A percentile compares a stretch with the other conserved stretches of the same genome.
Evolutionary conservation across 148 eudicot genomes (phyloP).

Genomic region (Rhododendron ovatum): DNA sequence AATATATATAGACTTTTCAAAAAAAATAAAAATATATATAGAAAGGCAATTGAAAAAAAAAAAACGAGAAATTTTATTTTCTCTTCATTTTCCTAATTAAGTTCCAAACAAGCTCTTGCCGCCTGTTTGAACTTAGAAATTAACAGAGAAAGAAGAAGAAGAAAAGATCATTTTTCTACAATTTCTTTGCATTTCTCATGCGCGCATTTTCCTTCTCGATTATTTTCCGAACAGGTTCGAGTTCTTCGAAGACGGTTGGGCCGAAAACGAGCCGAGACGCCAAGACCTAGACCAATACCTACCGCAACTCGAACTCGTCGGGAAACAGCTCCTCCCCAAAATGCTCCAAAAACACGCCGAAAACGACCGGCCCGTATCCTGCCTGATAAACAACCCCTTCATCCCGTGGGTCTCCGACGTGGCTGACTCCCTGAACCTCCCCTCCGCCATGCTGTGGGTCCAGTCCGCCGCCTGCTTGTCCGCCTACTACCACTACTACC

Average conservation of each 20-base stretch:
- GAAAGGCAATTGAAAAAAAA: too few relatives aligned
- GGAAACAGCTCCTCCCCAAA: constrained; percentile 42
- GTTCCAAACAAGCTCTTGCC: too few relatives aligned
- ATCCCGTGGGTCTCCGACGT: constrained; percentile 87
- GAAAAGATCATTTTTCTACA: too few relatives aligned
- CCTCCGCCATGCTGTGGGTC: constrained; percentile 73
- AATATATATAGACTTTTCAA: too few relatives aligned
- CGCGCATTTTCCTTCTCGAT: neutral
- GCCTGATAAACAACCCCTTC: constrained; percentile 75
- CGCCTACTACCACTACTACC: constrained; percentile 50
- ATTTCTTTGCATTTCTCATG: neutral
- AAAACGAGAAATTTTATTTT: too few relatives aligned
- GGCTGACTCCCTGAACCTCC: constrained; percentile 48
- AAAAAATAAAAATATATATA: too few relatives aligned
- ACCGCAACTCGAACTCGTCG: constrained; percentile 40
- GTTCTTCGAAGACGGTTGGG: constrained; percentile 59
- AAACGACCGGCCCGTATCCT: constrained; percentile 51
- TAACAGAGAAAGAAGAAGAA: too few relatives aligned
- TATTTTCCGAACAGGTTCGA: constrained; percentile 18
- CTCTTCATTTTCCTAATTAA: too few relatives aligned
- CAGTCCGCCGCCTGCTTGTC: constrained; percentile 69
- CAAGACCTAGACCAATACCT: constrained; percentile 44
- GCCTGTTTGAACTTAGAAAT: too few relatives aligned
- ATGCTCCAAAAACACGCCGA: constrained; percentile 40
- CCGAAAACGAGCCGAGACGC: constrained; percentile 30